Evolutionary conservation across 2,329 filamentous ascomycete genomes (phyloP).

Genomic region (Cytospora piceae): DNA sequence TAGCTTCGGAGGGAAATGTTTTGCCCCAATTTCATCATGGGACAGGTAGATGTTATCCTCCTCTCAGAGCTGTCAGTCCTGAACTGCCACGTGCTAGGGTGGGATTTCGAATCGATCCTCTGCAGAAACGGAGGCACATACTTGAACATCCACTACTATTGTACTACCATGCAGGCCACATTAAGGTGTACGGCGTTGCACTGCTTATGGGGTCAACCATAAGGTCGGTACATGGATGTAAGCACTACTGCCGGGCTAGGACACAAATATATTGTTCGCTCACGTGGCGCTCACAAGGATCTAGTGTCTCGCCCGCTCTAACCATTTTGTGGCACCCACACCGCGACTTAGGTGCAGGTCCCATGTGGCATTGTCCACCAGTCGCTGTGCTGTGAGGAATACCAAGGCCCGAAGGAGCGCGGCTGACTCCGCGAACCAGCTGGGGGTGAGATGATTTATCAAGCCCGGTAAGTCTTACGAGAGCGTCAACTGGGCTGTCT

Average conservation of each 20-base stretch:
- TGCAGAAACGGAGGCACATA: neutral
- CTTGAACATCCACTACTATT: neutral
- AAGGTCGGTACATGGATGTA: slow-evolving; percentile 3
- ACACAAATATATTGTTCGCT: neutral
- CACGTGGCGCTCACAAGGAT: neutral
- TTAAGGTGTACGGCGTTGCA: slow-evolving; percentile 1
- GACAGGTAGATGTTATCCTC: neutral
- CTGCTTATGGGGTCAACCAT: slow-evolving; percentile 1
- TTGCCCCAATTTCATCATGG: neutral
- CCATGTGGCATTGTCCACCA: neutral
- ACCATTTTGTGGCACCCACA: neutral
- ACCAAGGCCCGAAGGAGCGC: neutral
- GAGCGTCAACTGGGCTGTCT: too few species aligned
- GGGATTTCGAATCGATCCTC: neutral
- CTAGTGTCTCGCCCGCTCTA: neutral
- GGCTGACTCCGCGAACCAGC: neutral
- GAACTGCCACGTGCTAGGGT: neutral
- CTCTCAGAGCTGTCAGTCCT: neutral
- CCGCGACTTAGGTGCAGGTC: neutral
- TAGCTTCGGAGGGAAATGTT: neutral
- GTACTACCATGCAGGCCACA: neutral
- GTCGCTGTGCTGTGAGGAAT: neutral
- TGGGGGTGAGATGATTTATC: too few species aligned
- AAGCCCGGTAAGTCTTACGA: too few species aligned
- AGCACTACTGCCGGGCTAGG: slow-evolving; percentile 9